These are phyloP conservation scores for Crucibulum parvulum DNA, from an alignment of 1,284 basidiomycete species.

Conservation along the genomic window DNA sequence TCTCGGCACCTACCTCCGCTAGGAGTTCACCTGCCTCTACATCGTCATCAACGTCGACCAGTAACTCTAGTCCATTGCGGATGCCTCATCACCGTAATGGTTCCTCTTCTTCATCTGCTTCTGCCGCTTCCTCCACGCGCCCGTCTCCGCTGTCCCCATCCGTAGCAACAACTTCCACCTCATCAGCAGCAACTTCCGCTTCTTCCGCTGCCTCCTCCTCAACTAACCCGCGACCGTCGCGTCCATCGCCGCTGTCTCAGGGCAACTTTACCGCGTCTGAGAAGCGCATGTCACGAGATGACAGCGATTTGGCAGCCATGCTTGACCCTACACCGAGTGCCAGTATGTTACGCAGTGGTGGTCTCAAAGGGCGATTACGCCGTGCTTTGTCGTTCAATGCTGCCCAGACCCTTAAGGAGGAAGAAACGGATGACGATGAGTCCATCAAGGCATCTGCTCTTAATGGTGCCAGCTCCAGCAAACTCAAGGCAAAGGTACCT, in stretches of 20 bases:
- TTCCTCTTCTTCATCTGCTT: constrained; percentile 43
- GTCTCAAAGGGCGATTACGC: constrained; percentile 80
- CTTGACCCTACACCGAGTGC: constrained; percentile 55
- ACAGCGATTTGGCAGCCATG: constrained; percentile 71
- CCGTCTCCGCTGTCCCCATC: constrained; percentile 52
- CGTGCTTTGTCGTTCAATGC: constrained; percentile 77
- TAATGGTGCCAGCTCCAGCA: constrained; percentile 31
- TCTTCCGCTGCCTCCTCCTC: constrained; percentile 44
- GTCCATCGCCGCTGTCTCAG: constrained; percentile 81
- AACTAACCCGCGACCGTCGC: constrained; percentile 58
- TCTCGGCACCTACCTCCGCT: constrained; percentile 25
- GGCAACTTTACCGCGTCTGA: constrained; percentile 69
- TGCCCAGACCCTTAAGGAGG: constrained; percentile 63
- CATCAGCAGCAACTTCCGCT: constrained; percentile 43
- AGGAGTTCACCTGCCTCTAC: constrained; percentile 40
- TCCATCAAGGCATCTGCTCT: constrained; percentile 49
- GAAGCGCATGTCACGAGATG: constrained; percentile 80
- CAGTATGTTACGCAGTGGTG: constrained; percentile 59
- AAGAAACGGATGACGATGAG: constrained; percentile 56
- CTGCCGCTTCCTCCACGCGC: constrained; percentile 46
- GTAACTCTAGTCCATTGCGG: constrained; percentile 33
- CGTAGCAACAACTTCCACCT: constrained; percentile 38
- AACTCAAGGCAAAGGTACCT: constrained; percentile 37
- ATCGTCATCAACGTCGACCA: constrained; percentile 28
- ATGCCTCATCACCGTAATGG: constrained; percentile 52